Conservation (phyloP, 2,329 filamentous ascomycete species). For the Dactylellina sp. region DNA sequence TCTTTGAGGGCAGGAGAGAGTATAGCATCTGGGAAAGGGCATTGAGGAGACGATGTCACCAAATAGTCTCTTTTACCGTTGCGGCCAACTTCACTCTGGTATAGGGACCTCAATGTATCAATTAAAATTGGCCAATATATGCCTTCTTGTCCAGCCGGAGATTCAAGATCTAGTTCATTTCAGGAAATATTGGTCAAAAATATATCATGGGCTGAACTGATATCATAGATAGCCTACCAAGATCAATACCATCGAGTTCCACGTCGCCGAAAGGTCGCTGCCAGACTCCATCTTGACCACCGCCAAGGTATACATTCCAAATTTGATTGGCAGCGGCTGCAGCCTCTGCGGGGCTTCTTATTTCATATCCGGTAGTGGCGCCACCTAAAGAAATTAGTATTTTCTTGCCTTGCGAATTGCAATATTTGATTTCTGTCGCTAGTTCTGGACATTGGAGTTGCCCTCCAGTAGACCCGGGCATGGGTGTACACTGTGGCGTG, state of each 20-base stretch:
- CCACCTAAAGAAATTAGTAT: conserved; percentile 80
- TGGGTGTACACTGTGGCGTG: conserved; percentile 1
- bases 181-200: neutral
- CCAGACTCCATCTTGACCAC: conserved; percentile 12
- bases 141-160: conserved; percentile 17
- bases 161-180: conserved; percentile 35
- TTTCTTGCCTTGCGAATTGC: conserved; percentile 75
- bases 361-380: conserved; percentile 65
- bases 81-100: conserved; percentile 61
- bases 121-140: conserved; percentile 50
- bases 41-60: conserved; percentile 76
- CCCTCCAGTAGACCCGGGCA: conserved; percentile 1
- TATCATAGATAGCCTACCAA: conserved; percentile 25
- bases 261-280: conserved; percentile 45
- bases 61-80: conserved; percentile 68
- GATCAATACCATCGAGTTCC: conserved; percentile 50
- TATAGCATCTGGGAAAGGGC: conserved; percentile 71
- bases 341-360: conserved; percentile 67
- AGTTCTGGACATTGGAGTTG: conserved; percentile 30
- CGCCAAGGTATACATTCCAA: conserved; percentile 66
- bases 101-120: conserved; percentile 31
- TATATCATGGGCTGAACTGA: neutral
- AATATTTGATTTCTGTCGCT: conserved; percentile 63
- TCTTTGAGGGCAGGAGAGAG: conserved; percentile 33
- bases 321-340: conserved; percentile 71